Evolutionary conservation across 2,329 filamentous ascomycete genomes (phyloP).

Genomic region (Fusarium sp.): DNA sequence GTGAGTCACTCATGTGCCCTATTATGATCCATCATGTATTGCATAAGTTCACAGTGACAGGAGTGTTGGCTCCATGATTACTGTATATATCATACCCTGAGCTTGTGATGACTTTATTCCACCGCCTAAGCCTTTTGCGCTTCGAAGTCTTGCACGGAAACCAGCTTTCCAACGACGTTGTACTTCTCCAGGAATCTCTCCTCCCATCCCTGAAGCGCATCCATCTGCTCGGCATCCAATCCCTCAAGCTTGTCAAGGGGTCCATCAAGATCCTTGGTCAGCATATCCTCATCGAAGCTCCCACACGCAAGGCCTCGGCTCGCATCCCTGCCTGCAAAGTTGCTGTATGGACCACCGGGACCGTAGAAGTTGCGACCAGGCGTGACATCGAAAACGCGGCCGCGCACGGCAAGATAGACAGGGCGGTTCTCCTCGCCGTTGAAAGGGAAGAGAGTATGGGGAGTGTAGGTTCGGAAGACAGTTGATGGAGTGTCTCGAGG

Average conservation of each 20-base stretch:
- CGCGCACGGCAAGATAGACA: constrained; percentile 91
- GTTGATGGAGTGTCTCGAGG: constrained; percentile 66
- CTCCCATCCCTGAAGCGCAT: constrained; percentile 90
- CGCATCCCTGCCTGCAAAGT: constrained; percentile 95
- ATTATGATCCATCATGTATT: not conserved
- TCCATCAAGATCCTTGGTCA: constrained; percentile 88
- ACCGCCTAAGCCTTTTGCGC: constrained; percentile 29
- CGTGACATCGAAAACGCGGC: constrained; percentile 90
- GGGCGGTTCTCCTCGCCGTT: constrained; percentile 79
- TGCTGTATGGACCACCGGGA: constrained; percentile 92
- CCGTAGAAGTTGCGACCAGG: constrained; percentile 94
- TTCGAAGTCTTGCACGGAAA: constrained; percentile 61
- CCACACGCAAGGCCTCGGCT: constrained; percentile 87
- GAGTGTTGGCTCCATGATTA: not conserved
- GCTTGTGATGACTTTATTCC: not conserved
- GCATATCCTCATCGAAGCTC: constrained; percentile 94
- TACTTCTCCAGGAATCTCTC: constrained; percentile 95
- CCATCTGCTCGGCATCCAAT: constrained; percentile 78
- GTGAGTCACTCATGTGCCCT: constrained; percentile 16
- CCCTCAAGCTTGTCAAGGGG: constrained; percentile 82
- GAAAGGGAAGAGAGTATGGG: constrained; percentile 83
- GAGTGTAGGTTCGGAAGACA: constrained; percentile 78
- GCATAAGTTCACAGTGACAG: not conserved
- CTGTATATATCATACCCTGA: not conserved
- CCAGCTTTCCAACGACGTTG: constrained; percentile 88